These are phyloP conservation scores for Fraxinus xanthoxyloides DNA, from an alignment of 305 asterid species.

Conservation along the genomic window DNA sequence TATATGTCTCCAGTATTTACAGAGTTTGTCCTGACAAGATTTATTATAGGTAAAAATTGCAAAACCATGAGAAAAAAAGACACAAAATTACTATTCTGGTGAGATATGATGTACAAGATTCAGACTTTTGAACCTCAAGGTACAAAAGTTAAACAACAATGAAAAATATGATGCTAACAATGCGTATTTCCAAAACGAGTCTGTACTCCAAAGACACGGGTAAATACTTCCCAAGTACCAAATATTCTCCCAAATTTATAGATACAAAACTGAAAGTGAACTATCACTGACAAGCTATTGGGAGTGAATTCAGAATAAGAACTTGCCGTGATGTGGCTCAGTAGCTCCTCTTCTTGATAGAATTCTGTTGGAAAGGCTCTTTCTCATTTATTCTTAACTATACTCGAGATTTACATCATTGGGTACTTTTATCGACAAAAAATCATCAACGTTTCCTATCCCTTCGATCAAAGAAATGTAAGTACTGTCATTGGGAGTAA, in stretches of 20 bases:
- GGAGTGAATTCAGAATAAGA: neutral
- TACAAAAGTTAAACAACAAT: neutral
- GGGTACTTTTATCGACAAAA: constrained; percentile 19
- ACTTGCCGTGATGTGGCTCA: neutral
- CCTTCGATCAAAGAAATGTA: constrained; percentile 52
- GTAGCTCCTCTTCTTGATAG: neutral
- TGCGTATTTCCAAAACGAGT: neutral
- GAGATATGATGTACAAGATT: neutral
- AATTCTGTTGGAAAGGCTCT: constrained; percentile 6
- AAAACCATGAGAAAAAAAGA: neutral
- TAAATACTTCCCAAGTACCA: neutral
- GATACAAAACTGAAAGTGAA: neutral
- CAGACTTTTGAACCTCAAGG: neutral
- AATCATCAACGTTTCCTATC: constrained; percentile 24
- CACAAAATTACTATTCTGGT: neutral
- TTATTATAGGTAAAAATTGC: neutral
- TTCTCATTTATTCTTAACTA: neutral
- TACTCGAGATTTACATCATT: constrained; percentile 21
- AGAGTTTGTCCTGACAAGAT: neutral
- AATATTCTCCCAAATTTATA: neutral
- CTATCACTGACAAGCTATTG: neutral
- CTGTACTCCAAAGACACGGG: neutral
- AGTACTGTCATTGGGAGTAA: constrained; percentile 52
- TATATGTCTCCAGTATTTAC: neutral
- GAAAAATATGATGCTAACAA: neutral